Evolutionary conservation across 2,329 filamentous ascomycete species (phyloP).

Genomic region (Hymenoscyphus fructigenus): DNA sequence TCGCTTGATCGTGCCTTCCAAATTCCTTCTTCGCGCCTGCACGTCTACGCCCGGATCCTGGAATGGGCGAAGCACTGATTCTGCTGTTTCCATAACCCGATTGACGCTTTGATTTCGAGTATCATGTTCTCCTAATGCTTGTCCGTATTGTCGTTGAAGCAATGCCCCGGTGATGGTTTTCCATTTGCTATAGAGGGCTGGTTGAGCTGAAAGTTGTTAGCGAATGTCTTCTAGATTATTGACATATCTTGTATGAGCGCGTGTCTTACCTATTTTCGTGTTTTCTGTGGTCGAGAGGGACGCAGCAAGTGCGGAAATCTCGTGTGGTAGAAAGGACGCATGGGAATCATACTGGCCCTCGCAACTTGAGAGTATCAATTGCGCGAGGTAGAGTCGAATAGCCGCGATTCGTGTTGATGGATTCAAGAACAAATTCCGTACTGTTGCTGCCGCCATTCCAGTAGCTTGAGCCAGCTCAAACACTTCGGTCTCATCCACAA

Average conservation of each 20-base stretch:
- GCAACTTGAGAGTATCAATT: constrained; percentile 21
- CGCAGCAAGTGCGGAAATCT: constrained; percentile 12
- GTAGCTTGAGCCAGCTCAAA: constrained; percentile 13
- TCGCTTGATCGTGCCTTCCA: constrained; percentile 19
- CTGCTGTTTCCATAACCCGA: constrained; percentile 9
- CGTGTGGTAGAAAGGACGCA: constrained; percentile 17
- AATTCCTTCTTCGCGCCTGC: constrained; percentile 13
- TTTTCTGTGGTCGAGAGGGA: not conserved
- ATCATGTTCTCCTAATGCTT: constrained; percentile 13
- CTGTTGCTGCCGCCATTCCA: constrained; percentile 6
- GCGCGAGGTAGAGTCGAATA: constrained; percentile 16
- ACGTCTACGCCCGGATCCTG: constrained; percentile 6
- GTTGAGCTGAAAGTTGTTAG: constrained; percentile 13
- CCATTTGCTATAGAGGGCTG: constrained; percentile 23
- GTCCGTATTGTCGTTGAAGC: constrained; percentile 17
- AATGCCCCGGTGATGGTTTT: constrained; percentile 21
- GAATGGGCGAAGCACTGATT: constrained; percentile 19
- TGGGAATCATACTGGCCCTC: not conserved
- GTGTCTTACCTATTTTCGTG: constrained; percentile 10
- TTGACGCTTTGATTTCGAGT: constrained; percentile 10
- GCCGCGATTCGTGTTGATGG: constrained; percentile 13
- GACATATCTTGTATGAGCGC: not conserved
- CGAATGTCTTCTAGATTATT: not conserved
- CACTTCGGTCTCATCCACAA: constrained; percentile 15
- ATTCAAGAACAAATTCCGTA: constrained; percentile 15